Evolutionary conservation across 2,329 filamentous ascomycete genomes (phyloP), one percentile per base, ranked within the genome.

Genomic region (Colletotrichum cereale): DNA sequence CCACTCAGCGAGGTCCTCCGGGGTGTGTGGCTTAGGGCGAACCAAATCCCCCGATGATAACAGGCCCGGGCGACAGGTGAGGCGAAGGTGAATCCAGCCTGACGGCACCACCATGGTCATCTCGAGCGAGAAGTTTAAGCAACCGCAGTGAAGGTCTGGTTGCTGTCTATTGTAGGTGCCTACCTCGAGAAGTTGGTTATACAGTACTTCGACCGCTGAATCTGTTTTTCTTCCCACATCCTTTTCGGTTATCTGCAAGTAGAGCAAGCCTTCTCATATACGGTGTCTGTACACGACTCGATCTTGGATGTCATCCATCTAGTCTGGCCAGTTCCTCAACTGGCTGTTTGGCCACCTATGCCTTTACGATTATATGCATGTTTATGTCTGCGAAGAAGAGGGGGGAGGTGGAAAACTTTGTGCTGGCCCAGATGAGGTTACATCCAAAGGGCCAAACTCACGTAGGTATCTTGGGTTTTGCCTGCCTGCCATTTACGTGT

Each of bases 261-360:
- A n/a, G n/a, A n/a, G n/a, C n/a, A n/a, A n/a, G n/a, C n/a, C n/a
- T n/a, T n/a, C n/a, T n/a, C n/a, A n/a, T n/a, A n/a, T n/a, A n/a
- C 18, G 2, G 8, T 36, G n/a, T 47, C 21, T 61, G 40, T 31
- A 31, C 52, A 55, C 31, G 31, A 26, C n/a, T 47, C 62, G 36
- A 47, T 44, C 63, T 57, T 50, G 34, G 50, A 56, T 61, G 40
- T 34, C 68, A 58, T 62, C 40, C 44, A 67, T 58, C 62, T 29
- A 44, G 52, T 67, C 44, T 42, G 36, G 29, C 48, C 18, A 8
- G 47, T 44, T 47, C 29, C 56, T 62, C 38, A 34, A 50, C 56
- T 42, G 26, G 62, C 60, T 53, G 40, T 52, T 36, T 69, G 16
- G 24, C 52, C 29, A 31, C 8, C n/a, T 21, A 18, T 31, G 21